These are phyloP conservation scores for Acacia crassicarpa DNA, from an alignment of 306 rosid species.

Conservation along the genomic window DNA sequence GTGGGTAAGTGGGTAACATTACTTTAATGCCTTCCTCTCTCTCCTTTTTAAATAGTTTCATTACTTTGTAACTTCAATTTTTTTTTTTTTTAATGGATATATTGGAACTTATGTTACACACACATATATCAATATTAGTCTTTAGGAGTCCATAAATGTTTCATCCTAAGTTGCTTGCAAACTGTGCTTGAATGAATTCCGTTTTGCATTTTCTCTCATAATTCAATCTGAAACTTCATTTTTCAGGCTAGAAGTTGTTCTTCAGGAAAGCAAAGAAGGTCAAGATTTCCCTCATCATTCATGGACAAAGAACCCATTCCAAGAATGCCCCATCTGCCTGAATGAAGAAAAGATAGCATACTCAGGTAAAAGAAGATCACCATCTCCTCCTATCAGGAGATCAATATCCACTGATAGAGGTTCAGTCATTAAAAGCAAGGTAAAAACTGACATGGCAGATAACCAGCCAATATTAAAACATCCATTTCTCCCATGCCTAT, in stretches of 20 bases:
- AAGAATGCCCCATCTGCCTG: conserved; percentile 55
- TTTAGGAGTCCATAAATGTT: too few species aligned
- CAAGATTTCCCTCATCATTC: conserved; percentile 67
- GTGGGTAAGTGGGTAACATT: too few species aligned
- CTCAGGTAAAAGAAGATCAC: conserved; percentile 68
- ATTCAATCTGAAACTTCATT: conserved; percentile 20
- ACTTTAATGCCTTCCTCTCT: too few species aligned
- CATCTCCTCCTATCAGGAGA: conserved; percentile 84
- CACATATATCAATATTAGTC: too few species aligned
- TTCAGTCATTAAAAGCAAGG: conserved; percentile 57
- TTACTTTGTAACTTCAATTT: too few species aligned
- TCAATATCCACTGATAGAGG: conserved; percentile 93
- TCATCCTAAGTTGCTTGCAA: background rate
- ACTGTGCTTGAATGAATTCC: background rate
- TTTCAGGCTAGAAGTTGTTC: conserved; percentile 86
- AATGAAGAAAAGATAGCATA: conserved; percentile 67
- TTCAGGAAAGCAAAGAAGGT: conserved; percentile 84
- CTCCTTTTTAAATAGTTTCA: too few species aligned
- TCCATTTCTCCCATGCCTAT: conserved; percentile 46
- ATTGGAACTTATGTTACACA: too few species aligned
- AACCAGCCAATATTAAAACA: conserved; percentile 59
- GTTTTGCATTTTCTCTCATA: background rate
- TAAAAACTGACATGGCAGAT: conserved; percentile 52
- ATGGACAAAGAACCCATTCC: conserved; percentile 61
- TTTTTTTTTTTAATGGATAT: too few species aligned